phyloP scores from a whole-genome alignment of 768 basidiomycete genomes.

The Antrodiella citrinella region DNA sequence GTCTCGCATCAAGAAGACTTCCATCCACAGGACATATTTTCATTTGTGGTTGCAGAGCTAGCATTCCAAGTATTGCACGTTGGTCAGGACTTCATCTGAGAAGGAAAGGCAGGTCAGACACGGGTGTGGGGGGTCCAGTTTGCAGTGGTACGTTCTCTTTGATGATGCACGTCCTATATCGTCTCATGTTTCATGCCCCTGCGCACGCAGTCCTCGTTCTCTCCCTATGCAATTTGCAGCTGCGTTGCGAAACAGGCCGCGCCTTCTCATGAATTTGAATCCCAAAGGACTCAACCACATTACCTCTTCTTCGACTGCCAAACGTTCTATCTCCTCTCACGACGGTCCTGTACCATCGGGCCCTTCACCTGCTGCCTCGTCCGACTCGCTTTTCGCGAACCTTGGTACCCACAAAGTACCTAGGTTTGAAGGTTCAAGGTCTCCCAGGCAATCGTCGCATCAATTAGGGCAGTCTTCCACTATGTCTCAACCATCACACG shows the following conservation, averaged over 20 bases:
- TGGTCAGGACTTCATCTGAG: no score
- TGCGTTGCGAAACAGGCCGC: slow-evolving; percentile 38
- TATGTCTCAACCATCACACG: slow-evolving; percentile 1
- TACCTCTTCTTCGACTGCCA: slow-evolving; percentile 21
- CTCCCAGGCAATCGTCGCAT: not conserved
- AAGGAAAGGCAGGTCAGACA: no score
- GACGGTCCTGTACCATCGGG: slow-evolving; percentile 20
- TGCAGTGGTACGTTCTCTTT: no score
- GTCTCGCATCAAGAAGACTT: no score
- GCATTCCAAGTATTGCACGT: no score
- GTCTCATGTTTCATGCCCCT: no score
- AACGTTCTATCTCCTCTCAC: slow-evolving; percentile 38
- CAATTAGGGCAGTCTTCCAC: slow-evolving; percentile 1
- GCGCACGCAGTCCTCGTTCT: not conserved
- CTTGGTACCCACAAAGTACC: slow-evolving; percentile 12
- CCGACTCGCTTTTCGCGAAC: slow-evolving; percentile 4
- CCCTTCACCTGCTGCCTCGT: slow-evolving; percentile 3
- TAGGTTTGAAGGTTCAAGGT: slow-evolving; percentile 8
- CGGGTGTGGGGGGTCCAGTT: no score
- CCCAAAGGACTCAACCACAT: slow-evolving; percentile 18
- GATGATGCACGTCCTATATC: not conserved
- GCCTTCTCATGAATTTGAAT: slow-evolving; percentile 56
- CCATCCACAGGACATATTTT: no score
- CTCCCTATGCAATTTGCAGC: slow-evolving; percentile 43
- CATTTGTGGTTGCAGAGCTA: no score